phyloP scores from a whole-genome alignment of 345 rosid species.

The Ceriops decandra region DNA sequence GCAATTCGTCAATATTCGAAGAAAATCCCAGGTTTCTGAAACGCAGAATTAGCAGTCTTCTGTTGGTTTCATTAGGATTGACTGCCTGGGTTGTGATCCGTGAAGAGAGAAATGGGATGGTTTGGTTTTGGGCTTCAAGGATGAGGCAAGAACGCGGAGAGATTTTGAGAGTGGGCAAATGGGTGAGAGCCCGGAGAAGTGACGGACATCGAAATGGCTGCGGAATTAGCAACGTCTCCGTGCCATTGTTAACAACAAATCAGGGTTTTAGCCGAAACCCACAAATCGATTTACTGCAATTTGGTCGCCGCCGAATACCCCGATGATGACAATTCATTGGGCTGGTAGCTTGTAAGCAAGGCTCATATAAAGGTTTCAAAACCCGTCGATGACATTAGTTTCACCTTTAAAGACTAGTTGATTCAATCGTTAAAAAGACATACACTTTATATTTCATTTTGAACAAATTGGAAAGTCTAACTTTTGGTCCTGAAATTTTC shows the following conservation, averaged over 20 bases:
- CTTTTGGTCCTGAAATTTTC: too few species aligned
- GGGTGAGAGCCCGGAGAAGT: constrained; percentile 7
- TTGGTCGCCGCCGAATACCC: too few species aligned
- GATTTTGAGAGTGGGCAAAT: constrained; percentile 12
- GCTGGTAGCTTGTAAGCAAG: too few species aligned
- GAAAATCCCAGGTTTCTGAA: constrained; percentile 22
- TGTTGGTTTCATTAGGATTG: not conserved
- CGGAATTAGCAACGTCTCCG: not conserved
- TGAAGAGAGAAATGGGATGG: constrained; percentile 1
- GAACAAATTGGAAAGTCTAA: too few species aligned
- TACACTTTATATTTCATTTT: too few species aligned
- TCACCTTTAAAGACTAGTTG: too few species aligned
- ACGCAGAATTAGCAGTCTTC: constrained; percentile 17
- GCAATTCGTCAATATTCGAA: too few species aligned
- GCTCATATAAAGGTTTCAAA: too few species aligned
- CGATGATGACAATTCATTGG: too few species aligned
- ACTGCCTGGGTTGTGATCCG: constrained; percentile 9
- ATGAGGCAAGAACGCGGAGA: constrained; percentile 11
- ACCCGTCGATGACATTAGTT: too few species aligned
- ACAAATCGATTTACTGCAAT: not conserved
- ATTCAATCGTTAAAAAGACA: too few species aligned
- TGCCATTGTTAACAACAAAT: not conserved
- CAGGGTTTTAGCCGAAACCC: not conserved
- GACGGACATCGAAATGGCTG: constrained; percentile 14
- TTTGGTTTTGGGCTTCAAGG: constrained; percentile 5